These are phyloP conservation scores for Groenewaldozyma sp. DNA, from an alignment of 1,139 yeast genomes.

Conservation along the genomic window DNA sequence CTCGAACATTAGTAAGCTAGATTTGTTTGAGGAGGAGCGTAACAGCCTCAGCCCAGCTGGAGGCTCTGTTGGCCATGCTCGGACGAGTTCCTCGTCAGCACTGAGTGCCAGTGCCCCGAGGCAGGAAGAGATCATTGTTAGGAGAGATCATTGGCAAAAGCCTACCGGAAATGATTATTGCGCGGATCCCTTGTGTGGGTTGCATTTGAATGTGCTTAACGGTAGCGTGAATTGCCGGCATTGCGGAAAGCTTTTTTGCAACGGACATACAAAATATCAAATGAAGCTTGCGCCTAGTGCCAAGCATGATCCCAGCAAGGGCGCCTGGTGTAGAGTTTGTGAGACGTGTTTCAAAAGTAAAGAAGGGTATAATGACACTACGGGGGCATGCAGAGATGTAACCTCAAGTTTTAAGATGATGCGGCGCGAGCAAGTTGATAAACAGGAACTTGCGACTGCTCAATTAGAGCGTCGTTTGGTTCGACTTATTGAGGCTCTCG, in stretches of 20 bases:
- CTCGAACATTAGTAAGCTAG: constrained; percentile 28
- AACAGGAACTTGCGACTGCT: constrained; percentile 38
- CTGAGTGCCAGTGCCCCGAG: background rate
- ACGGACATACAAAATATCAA: constrained; percentile 48
- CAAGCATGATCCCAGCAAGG: constrained; percentile 34
- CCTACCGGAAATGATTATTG: constrained; percentile 32
- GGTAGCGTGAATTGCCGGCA: constrained; percentile 31
- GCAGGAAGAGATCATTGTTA: constrained; percentile 29
- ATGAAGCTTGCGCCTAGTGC: constrained; percentile 41
- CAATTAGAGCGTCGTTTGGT: constrained; percentile 58
- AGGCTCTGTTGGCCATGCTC: background rate
- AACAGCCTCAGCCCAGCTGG: constrained; percentile 7
- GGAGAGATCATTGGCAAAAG: constrained; percentile 57
- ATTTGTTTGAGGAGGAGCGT: constrained; percentile 22
- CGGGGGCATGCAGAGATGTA: constrained; percentile 37
- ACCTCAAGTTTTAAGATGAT: constrained; percentile 36
- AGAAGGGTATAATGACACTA: constrained; percentile 43
- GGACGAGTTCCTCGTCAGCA: background rate
- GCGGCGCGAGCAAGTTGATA: constrained; percentile 37
- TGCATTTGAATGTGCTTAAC: constrained; percentile 22
- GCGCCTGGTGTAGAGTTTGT: constrained; percentile 63
- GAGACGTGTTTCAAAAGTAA: constrained; percentile 46
- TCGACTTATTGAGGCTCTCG: constrained; percentile 32
- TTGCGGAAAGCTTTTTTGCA: constrained; percentile 69
- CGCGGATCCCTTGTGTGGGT: constrained; percentile 24